Base-by-base conservation (phyloP, 129 eudicot genomes). In the Helianthus annuus region DNA sequence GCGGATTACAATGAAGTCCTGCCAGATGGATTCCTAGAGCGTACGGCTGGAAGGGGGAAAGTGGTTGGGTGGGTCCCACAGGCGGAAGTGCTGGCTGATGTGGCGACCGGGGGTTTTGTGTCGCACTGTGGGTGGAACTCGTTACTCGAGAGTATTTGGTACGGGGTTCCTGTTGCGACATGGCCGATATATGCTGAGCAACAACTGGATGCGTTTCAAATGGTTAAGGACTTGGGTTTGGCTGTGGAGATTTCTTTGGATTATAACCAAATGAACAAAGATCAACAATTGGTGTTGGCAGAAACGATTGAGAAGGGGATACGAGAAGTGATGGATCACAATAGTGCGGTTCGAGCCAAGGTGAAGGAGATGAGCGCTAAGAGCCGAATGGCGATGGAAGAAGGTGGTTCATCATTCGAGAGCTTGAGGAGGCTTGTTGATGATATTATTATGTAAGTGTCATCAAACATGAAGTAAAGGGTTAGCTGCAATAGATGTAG, bases 11-110 rank as follows among this genome's bases (percentile, higher is more conserved):
- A 64, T 0, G 62, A 73, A 42, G 38, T 71, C 32, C 36, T 83
- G 27, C 82, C 79, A 8, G 71, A 61, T 1, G 79, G 82, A 16
- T 83, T 83, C 60, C 14, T 76, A 9, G 66, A 83, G 17, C 84
- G 79, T 19, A 83, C 68, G 17, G 57, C 54, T 11, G 74, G 40
- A 9, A 76, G 13, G 39, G 84, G 84, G 0, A 83, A 69, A 62
- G 82, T 83, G 40, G 53, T 80, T 4, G 84, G 84, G 29, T 83
- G 87, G 84, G 69, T 82, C 48, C 84, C 84, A 14, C 84, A 83
- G 15, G 22, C 34, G 14, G 68, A 66, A 5, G 68, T 83, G 40
- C 12, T 83, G 66, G 68, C 72, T 12, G 75, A 83, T 11, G 15
- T 10, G 69, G 84, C 87, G 0, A 55, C 76, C 4, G 87, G 84